Base-by-base conservation (phyloP, 2,329 filamentous ascomycete species). In the Hypoxylon sp. region DNA sequence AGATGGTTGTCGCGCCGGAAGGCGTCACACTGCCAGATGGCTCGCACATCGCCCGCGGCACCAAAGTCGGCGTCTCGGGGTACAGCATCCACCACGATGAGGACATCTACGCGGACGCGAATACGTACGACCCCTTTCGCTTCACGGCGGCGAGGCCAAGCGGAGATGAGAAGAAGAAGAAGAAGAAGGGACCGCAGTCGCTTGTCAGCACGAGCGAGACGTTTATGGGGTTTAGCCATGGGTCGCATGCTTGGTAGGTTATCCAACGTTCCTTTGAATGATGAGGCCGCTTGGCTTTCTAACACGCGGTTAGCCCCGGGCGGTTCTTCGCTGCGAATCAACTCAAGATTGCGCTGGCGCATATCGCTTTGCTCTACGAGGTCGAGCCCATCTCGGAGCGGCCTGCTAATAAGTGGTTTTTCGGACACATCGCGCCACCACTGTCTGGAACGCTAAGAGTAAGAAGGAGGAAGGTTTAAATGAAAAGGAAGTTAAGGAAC, bases 311-410 rank as follows among this genome's bases (percentile, higher is more conserved):
- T 45, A 70, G 69, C 20, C 69, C 71, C 1, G 71, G 71, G 2
- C 61, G 71, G 7, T 73, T 73, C 66, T 73, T 74, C 41, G 70
- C 71, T n/a, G 58, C 69, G 3, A 68, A 71, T 38, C 69, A 73
- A 57, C 61, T 73, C 21, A 74, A 74, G 60, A 66, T 72, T 25
- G 59, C 68, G 8, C 46, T 72, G 17, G 65, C 64, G 1, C 65
- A 70, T 41, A 69, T 73, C 12, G 63, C 67, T 4, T 20, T 66
- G 12, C 61, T 67, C 3, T 74, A 71, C 43, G 69, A 74, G 35
- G 69, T 74, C 41, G 65, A 71, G 56, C 64, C 64, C 62, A 56
- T 64, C 7, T 17, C 46, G 4, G 34, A 49, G 35, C 47, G 63
- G 7, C 65, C 64, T 2, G 54, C 36, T 23, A 67, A 67, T 16